These are phyloP conservation scores for Suillus subalutaceus DNA, from an alignment of 768 basidiomycete species.

Conservation along the genomic window DNA sequence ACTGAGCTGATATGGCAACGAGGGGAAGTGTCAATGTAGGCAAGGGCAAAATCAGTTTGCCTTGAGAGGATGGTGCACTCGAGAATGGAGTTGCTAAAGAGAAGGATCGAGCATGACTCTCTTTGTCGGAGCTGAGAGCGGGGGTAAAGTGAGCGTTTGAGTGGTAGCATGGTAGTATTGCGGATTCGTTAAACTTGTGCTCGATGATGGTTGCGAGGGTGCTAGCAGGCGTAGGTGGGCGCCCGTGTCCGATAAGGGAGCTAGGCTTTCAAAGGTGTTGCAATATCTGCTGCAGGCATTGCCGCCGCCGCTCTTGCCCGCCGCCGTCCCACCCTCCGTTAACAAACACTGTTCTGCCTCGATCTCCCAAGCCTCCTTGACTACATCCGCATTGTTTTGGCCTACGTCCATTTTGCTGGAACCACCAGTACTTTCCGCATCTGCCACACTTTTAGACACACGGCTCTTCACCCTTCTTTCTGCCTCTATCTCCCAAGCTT, in stretches of 20 bases:
- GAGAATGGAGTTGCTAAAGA: conserved; percentile 45
- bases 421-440: conserved; percentile 12
- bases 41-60: conserved; percentile 50
- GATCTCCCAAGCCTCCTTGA: conserved; percentile 79
- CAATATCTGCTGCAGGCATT: conserved; percentile 22
- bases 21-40: conserved; percentile 73
- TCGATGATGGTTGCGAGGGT: conserved; percentile 21
- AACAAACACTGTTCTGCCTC: conserved; percentile 76
- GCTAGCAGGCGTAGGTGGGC: conserved; percentile 30
- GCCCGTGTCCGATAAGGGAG: conserved; percentile 24
- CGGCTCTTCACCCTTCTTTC: conserved; percentile 56
- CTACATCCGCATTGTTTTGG: conserved; percentile 30
- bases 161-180: conserved; percentile 62
- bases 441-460: conserved; percentile 34
- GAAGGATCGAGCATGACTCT: conserved; percentile 63
- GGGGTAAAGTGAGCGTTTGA: conserved; percentile 66
- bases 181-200: conserved; percentile 45
- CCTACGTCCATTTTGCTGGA: conserved; percentile 3
- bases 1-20: conserved; percentile 57
- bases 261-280: conserved; percentile 19
- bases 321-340: conserved; percentile 74
- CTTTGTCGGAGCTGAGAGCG: conserved; percentile 54
- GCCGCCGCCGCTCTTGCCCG: conserved; percentile 61
- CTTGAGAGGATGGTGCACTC: conserved; percentile 14
- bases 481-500: conserved; percentile 79